Evolutionary conservation across 129 eudicot genomes (phyloP).

Genomic region (Centrapalus pauciflorus): DNA sequence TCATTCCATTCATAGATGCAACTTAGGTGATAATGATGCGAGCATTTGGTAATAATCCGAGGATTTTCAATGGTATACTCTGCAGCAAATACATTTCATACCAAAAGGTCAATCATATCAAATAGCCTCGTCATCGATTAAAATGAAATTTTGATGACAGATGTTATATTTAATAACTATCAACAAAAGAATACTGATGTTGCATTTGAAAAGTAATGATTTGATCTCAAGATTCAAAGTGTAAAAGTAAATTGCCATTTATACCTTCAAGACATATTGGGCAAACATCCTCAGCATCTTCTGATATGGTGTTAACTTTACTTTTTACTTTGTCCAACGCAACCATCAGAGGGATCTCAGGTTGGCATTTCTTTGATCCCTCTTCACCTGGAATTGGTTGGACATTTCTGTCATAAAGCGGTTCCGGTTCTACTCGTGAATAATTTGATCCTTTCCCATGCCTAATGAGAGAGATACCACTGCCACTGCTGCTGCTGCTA

Average conservation of each 20-base stretch:
- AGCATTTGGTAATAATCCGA: slow-evolving; percentile 34
- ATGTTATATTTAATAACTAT: not conserved
- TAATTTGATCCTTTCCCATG: slow-evolving; percentile 24
- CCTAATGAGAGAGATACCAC: slow-evolving; percentile 23
- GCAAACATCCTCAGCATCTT: slow-evolving; percentile 32
- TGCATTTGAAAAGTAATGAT: not conserved
- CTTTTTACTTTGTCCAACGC: slow-evolving; percentile 21
- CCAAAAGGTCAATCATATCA: not conserved
- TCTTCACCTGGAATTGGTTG: slow-evolving; percentile 18
- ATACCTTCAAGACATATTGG: slow-evolving; percentile 39
- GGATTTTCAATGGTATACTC: slow-evolving; percentile 36
- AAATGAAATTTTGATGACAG: not conserved
- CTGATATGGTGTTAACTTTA: slow-evolving; percentile 24
- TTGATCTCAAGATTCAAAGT: not conserved
- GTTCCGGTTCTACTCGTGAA: slow-evolving; percentile 27
- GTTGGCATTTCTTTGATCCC: slow-evolving; percentile 12
- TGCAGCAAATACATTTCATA: slow-evolving; percentile 12
- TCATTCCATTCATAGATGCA: slow-evolving; percentile 38
- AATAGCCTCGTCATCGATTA: not conserved
- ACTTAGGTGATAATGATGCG: slow-evolving; percentile 33
- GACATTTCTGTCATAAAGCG: slow-evolving; percentile 14
- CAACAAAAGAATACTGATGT: not conserved
- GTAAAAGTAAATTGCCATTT: too few species aligned
- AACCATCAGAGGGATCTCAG: slow-evolving; percentile 24
- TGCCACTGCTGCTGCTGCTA: slow-evolving; percentile 15